Evolutionary conservation across 129 eudicot species (phyloP).

Genomic region (Centrapalus pauciflorus): DNA sequence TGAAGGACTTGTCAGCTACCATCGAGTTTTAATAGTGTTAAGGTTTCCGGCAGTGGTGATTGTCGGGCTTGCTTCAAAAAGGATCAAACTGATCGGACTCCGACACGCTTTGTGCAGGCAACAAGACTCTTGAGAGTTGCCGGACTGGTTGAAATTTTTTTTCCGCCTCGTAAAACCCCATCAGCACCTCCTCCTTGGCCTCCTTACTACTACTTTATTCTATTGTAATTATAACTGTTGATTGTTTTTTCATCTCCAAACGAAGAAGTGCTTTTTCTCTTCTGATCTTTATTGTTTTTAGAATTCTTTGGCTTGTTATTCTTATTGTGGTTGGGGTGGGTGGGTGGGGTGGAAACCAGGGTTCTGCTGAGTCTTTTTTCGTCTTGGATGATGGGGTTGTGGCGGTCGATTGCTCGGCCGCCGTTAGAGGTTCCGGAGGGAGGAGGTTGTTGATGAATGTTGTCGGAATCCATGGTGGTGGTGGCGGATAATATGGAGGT

Average conservation of each 20-base stretch:
- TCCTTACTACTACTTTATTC: not conserved
- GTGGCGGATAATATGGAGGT: constrained; percentile 29
- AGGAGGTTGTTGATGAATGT: constrained; percentile 22
- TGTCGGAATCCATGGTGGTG: constrained; percentile 28
- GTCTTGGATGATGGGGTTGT: constrained; percentile 82
- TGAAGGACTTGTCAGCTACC: not conserved
- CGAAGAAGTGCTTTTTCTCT: constrained; percentile 2
- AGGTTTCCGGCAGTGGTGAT: constrained; percentile 3
- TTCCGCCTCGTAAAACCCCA: constrained; percentile 30
- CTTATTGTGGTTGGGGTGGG: constrained; percentile 11
- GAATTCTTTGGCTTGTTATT: constrained; percentile 6
- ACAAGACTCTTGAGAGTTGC: constrained; percentile 62
- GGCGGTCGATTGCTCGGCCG: constrained; percentile 82
- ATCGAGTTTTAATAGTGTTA: not conserved
- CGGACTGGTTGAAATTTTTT: constrained; percentile 61
- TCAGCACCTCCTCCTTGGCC: constrained; percentile 24
- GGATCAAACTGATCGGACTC: constrained; percentile 38
- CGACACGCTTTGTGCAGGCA: constrained; percentile 38
- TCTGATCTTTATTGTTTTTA: constrained; percentile 3
- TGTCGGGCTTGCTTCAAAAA: constrained; percentile 35
- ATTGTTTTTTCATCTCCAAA: constrained; percentile 21
- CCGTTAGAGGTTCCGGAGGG: constrained; percentile 23
- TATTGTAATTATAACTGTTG: not conserved
- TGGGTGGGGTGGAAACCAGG: constrained; percentile 12
- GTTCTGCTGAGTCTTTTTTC: constrained; percentile 32